These are phyloP conservation scores for Mycoemilia scoparia DNA, from an alignment of 192 early-diverging fungal genomes.

Conservation along the genomic window DNA sequence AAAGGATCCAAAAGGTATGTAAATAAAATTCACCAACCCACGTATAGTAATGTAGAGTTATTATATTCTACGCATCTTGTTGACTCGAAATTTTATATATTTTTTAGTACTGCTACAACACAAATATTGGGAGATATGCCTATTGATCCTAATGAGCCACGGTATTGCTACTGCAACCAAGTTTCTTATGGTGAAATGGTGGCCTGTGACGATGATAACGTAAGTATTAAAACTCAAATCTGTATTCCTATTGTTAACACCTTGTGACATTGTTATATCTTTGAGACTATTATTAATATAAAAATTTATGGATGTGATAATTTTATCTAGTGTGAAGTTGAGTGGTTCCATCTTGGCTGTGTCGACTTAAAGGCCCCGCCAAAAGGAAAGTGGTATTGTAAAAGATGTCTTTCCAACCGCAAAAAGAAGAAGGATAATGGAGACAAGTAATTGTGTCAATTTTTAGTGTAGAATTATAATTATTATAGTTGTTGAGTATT, in stretches of 20 bases:
- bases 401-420: constrained; percentile 40
- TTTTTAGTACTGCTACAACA: constrained; percentile 6
- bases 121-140: constrained; percentile 39
- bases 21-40: too few relatives aligned
- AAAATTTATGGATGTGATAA: neutral
- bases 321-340: constrained; percentile 50
- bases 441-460: too few relatives aligned
- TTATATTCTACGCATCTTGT: too few relatives aligned
- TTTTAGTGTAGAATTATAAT: too few relatives aligned
- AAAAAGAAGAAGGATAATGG: constrained; percentile 21
- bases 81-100: too few relatives aligned
- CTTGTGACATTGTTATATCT: too few relatives aligned
- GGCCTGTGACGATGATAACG: constrained; percentile 73
- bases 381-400: constrained; percentile 93
- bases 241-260: too few relatives aligned
- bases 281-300: constrained; percentile 1
- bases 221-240: too few relatives aligned
- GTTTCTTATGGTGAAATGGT: constrained; percentile 98
- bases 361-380: constrained; percentile 74
- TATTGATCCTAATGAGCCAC: constrained; percentile 91
- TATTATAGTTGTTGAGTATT: too few relatives aligned
- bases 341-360: constrained; percentile 97
- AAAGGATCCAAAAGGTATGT: too few relatives aligned
- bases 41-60: too few relatives aligned
- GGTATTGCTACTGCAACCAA: constrained; percentile 91